phyloP scores from a whole-genome alignment of 179 eudicot species.

The Beta lomatogona region DNA sequence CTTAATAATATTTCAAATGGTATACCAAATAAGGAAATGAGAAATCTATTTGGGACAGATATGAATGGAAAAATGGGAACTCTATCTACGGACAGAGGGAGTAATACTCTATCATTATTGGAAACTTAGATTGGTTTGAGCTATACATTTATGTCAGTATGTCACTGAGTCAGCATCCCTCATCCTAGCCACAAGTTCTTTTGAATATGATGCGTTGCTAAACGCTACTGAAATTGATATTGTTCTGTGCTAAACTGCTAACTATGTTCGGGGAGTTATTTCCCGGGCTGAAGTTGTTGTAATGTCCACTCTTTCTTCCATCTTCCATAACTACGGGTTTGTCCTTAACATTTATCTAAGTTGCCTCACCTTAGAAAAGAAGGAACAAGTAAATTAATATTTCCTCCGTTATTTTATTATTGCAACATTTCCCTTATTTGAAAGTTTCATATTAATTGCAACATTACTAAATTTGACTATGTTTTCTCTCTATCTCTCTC shows the following conservation, averaged over 20 bases:
- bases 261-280: neutral
- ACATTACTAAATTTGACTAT: too few relatives aligned
- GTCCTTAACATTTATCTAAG: constrained; percentile 3
- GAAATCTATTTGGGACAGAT: too few relatives aligned
- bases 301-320: neutral
- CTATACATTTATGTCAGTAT: neutral
- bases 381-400: too few relatives aligned
- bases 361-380: constrained; percentile 4
- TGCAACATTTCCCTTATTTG: too few relatives aligned
- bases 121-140: neutral
- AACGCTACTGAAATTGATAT: neutral
- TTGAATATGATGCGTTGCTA: neutral
- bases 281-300: neutral
- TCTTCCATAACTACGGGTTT: constrained; percentile 16
- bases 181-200: neutral
- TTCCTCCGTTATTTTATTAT: too few relatives aligned
- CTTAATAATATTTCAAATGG: too few relatives aligned
- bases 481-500: too few relatives aligned
- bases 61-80: too few relatives aligned
- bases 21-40: too few relatives aligned
- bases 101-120: too few relatives aligned
- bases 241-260: neutral
- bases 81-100: too few relatives aligned
- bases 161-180: neutral
- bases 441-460: too few relatives aligned